Base-by-base conservation (phyloP, 2,329 filamentous ascomycete genomes). In the Aspergillus aculeatinus region DNA sequence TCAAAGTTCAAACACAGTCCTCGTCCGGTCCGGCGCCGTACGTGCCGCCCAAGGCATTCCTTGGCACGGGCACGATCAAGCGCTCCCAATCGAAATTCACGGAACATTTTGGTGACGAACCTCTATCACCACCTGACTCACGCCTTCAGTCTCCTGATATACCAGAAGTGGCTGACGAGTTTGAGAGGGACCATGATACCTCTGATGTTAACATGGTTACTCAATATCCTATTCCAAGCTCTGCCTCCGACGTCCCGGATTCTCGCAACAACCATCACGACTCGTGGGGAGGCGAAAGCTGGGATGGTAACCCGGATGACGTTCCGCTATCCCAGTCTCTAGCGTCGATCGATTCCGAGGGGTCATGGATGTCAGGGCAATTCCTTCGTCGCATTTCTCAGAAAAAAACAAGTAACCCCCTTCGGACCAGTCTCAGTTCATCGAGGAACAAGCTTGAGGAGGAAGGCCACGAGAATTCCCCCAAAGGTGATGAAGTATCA, bases 341-440 rank as follows among this genome's bases (percentile, higher is more conserved):
- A 19, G 95, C 92, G 2, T 97, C 93, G 0, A 91, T 98, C 60
- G 95, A 97, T 71, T 97, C 93, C 0, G 95, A 99, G 78, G 95
- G 86, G 4, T 97, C 93, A 0, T 99, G 95, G 95, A 87, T 99
- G 49, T 95, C 92, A 3, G 92, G 94, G 16, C 87, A 88, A 59
- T 81, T 83, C 63, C 74, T 81, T 80, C 81, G 65, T 70, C 80
- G 58, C 72, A 81, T 71, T 74, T 86, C 71, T 69, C 74, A 77
- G 48, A 80, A 77, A 33, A 80, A 63, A 50, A 69, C 60, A 21
- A 69, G 64, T 67, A 76, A 65, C 60, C 71, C 70, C 2, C 67
- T 77, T 27, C 77, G 74, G 33, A 75, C 74, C 35, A 82, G 77
- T 53, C 72, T 77, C 51, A 76, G 72, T 48, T 61, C 65, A 19